Conservation (phyloP, 176 grass and related monocot species). For the Bromus sterilis region DNA sequence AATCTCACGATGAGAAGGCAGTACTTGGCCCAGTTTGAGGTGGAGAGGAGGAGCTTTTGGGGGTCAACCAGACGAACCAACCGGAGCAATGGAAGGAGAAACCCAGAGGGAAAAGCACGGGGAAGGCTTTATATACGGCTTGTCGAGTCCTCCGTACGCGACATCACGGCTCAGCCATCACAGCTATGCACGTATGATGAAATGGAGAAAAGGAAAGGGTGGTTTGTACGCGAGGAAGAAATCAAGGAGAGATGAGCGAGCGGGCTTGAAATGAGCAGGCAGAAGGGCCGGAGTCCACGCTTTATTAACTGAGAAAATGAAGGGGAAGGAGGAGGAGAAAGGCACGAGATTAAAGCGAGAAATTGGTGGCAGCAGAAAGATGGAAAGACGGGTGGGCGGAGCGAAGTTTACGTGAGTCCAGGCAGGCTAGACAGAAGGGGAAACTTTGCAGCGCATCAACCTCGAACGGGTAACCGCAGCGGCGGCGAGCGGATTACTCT, state of each 20-base stretch:
- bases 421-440: not conserved
- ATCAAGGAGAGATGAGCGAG: not conserved
- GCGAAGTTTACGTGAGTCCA: constrained; percentile 9
- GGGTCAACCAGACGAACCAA: too few species aligned
- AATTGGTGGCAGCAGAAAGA: constrained; percentile 5
- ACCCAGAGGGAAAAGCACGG: constrained; percentile 5
- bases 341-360: not conserved
- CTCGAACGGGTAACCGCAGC: not conserved
- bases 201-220: not conserved
- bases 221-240: not conserved
- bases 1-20: not conserved
- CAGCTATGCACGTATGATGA: too few species aligned
- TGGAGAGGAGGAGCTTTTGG: not conserved
- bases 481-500: not conserved
- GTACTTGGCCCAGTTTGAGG: not conserved
- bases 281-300: too few species aligned
- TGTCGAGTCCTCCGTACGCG: constrained; percentile 4
- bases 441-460: constrained; percentile 23
- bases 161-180: constrained; percentile 3
- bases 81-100: not conserved
- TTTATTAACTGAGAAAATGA: too few species aligned
- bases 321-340: not conserved
- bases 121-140: not conserved
- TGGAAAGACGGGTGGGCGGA: not conserved
- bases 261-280: too few species aligned